These are phyloP conservation scores for Mitragyna speciosa DNA, from an alignment of 257 asterid genomes.

Conservation along the genomic window DNA sequence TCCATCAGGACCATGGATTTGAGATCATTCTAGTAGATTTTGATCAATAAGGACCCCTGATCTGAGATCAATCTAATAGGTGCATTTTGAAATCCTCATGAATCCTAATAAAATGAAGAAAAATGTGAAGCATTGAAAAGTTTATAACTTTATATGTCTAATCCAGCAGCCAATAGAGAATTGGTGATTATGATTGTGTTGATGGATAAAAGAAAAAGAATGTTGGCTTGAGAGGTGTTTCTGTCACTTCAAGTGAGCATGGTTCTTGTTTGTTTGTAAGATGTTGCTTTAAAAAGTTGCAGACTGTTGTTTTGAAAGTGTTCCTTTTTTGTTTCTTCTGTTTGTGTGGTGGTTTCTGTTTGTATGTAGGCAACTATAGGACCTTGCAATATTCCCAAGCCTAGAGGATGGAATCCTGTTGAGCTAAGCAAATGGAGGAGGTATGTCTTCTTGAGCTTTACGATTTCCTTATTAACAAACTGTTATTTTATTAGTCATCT, in stretches of 20 bases:
- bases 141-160: not conserved
- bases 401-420: conserved; percentile 90
- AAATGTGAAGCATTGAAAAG: not conserved
- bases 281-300: not conserved
- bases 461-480: conserved; percentile 13
- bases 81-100: not conserved
- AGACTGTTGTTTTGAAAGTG: not conserved
- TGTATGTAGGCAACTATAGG: conserved; percentile 85
- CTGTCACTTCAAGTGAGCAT: not conserved
- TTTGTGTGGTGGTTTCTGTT: not conserved
- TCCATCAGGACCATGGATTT: not conserved
- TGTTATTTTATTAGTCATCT: not conserved
- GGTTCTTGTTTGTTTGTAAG: not conserved
- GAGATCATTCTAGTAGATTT: not conserved
- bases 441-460: conserved; percentile 38
- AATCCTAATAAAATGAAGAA: not conserved
- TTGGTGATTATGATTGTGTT: not conserved
- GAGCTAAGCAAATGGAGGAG: conserved; percentile 98
- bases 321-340: not conserved
- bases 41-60: not conserved
- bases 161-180: not conserved
- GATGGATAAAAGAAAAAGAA: not conserved
- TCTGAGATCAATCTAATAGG: not conserved
- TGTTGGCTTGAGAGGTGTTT: not conserved
- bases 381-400: conserved; percentile 90